A percentile compares a stretch with the other conserved stretches of the same genome.
phyloP scores from a whole-genome alignment of 352 stramenopile species.

The Thraustochytrium striatum region DNA sequence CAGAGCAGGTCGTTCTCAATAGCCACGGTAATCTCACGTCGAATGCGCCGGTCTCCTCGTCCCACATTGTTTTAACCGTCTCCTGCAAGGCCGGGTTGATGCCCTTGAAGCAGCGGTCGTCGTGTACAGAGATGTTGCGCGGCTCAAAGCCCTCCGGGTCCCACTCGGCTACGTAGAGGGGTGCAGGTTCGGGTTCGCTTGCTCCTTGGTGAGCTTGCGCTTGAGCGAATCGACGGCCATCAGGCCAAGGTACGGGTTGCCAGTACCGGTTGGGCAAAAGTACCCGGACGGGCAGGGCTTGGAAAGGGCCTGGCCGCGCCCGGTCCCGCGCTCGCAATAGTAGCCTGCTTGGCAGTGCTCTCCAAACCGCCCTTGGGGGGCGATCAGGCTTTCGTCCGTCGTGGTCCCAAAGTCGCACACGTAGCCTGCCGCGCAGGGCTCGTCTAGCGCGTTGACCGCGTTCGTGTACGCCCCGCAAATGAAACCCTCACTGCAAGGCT shows the following conservation, averaged over 20 bases:
- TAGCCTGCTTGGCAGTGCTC: slow-evolving; percentile 78
- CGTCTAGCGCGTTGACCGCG: slow-evolving; percentile 63
- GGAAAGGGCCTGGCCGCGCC: slow-evolving; percentile 69
- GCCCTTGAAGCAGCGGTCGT: slow-evolving; percentile 80
- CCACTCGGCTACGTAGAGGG: slow-evolving; percentile 73
- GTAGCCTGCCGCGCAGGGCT: slow-evolving; percentile 81
- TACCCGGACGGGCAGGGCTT: slow-evolving; percentile 77
- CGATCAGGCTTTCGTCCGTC: slow-evolving; percentile 78
- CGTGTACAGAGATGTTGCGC: slow-evolving; percentile 71
- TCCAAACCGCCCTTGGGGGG: slow-evolving; percentile 76
- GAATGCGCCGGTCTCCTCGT: slow-evolving; percentile 51
- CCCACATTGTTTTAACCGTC: slow-evolving; percentile 55
- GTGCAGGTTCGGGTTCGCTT: slow-evolving; percentile 70
- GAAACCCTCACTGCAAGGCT: slow-evolving; percentile 86
- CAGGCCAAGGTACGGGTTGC: slow-evolving; percentile 71
- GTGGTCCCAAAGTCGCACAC: slow-evolving; percentile 87
- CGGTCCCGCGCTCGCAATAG: slow-evolving; percentile 78
- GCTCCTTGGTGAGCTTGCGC: slow-evolving; percentile 61
- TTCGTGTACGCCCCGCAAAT: slow-evolving; percentile 87
- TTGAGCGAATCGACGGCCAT: slow-evolving; percentile 82
- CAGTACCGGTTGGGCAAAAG: slow-evolving; percentile 90
- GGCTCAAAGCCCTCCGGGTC: slow-evolving; percentile 74
- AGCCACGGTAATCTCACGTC: slow-evolving; percentile 56
- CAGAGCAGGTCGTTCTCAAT: slow-evolving; percentile 73
- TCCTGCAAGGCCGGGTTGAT: slow-evolving; percentile 69